These are phyloP conservation scores for Candolleomyces eurysporus DNA, from an alignment of 768 basidiomycete genomes.

Conservation along the genomic window DNA sequence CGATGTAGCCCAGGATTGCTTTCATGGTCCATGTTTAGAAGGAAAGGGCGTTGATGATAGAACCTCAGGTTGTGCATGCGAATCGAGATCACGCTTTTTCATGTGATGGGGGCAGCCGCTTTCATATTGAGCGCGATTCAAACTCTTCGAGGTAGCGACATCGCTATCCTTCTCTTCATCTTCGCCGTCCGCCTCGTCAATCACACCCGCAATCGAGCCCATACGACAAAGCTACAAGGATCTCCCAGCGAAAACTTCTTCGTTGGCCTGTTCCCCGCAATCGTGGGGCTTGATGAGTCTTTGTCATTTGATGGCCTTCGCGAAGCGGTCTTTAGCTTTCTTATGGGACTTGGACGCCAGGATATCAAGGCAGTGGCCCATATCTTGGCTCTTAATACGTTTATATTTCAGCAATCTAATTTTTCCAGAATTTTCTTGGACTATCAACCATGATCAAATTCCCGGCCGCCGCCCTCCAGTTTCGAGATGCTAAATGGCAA, in stretches of 20 bases:
- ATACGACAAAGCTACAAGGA: too few species aligned
- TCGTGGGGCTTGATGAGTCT: constrained; percentile 26
- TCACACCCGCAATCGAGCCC: not conserved
- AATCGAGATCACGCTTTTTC: too few species aligned
- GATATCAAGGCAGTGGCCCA: constrained; percentile 48
- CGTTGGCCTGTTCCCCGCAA: constrained; percentile 35
- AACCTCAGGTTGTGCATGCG: too few species aligned
- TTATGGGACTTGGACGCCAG: constrained; percentile 32
- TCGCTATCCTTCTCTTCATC: not conserved
- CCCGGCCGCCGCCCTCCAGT: too few species aligned
- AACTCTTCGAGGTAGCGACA: not conserved
- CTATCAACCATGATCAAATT: too few species aligned
- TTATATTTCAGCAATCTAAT: constrained; percentile 41
- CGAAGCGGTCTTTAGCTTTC: constrained; percentile 42
- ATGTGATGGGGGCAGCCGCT: too few species aligned
- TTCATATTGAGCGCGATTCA: too few species aligned
- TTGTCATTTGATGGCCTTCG: constrained; percentile 26
- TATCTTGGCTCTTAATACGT: constrained; percentile 49
- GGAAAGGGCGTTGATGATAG: too few species aligned
- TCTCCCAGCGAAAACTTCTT: too few species aligned
- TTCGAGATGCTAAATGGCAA: too few species aligned
- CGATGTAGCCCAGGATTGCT: too few species aligned
- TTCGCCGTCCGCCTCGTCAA: not conserved
- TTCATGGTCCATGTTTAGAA: too few species aligned
- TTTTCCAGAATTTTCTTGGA: constrained; percentile 30